Conservation (phyloP, 371 early-diverging fungal species). For the Mucor plumbeus region DNA sequence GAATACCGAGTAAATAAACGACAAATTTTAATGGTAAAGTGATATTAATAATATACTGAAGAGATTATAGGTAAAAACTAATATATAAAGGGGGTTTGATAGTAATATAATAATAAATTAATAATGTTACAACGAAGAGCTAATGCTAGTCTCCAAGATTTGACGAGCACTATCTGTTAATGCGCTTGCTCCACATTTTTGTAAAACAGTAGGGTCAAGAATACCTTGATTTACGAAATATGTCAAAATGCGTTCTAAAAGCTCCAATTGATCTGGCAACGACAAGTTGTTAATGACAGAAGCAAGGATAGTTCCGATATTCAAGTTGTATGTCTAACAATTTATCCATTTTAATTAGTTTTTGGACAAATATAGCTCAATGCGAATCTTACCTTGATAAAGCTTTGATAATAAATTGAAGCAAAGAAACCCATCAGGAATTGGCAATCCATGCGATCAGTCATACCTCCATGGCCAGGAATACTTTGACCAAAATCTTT, state of each 20-base stretch:
- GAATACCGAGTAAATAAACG: too few relatives aligned
- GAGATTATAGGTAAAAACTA: neutral
- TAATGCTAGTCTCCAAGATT: constrained; percentile 22
- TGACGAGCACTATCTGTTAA: constrained; percentile 33
- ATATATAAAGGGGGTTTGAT: neutral
- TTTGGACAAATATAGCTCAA: neutral
- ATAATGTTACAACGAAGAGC: constrained; percentile 16
- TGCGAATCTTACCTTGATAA: constrained; percentile 66
- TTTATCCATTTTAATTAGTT: neutral
- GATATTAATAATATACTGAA: too few relatives aligned
- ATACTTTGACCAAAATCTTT: constrained; percentile 99
- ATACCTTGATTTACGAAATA: constrained; percentile 65
- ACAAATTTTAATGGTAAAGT: too few relatives aligned
- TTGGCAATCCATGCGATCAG: constrained; percentile 99
- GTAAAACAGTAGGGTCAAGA: constrained; percentile 47
- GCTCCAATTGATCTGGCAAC: constrained; percentile 57
- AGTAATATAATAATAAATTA: neutral
- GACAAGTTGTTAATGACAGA: constrained; percentile 49
- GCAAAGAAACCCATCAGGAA: constrained; percentile 97
- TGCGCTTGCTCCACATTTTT: constrained; percentile 41
- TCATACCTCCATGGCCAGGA: constrained; percentile 99
- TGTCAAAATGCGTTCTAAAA: constrained; percentile 54
- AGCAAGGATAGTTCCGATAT: constrained; percentile 57
- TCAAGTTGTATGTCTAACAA: constrained; percentile 40
- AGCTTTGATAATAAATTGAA: constrained; percentile 90